Percentiles rank a stretch among this genome's conserved stretches.
These are phyloP conservation scores for Suillus americanus DNA, from an alignment of 768 basidiomycete genomes.

Conservation along the genomic window DNA sequence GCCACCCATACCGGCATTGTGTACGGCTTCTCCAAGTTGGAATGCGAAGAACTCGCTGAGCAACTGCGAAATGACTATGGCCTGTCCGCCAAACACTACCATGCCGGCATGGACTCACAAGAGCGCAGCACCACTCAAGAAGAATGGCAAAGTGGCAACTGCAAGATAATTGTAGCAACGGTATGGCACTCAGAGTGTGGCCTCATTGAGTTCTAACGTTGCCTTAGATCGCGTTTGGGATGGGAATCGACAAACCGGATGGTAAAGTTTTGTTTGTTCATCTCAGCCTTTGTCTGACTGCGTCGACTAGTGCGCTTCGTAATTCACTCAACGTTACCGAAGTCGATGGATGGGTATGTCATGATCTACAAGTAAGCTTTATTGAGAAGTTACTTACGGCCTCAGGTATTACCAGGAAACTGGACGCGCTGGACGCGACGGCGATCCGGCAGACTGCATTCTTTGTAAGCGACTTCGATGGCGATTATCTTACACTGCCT, in stretches of 20 bases:
- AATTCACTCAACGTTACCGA: constrained; percentile 83
- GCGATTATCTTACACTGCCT: not conserved
- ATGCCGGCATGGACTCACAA: constrained; percentile 68
- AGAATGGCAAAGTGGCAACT: constrained; percentile 72
- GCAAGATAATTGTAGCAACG: constrained; percentile 90
- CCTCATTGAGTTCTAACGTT: constrained; percentile 7
- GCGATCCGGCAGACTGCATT: constrained; percentile 77
- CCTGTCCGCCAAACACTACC: constrained; percentile 76
- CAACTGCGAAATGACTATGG: constrained; percentile 57
- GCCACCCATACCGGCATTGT: constrained; percentile 73
- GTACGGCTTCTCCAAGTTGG: constrained; percentile 70
- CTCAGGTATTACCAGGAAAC: constrained; percentile 91
- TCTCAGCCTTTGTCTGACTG: not conserved
- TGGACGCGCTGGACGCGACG: constrained; percentile 94
- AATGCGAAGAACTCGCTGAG: constrained; percentile 80
- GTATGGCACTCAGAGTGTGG: constrained; percentile 41
- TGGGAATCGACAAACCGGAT: constrained; percentile 91
- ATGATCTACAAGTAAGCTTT: constrained; percentile 2
- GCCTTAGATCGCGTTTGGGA: constrained; percentile 87
- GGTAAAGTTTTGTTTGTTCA: constrained; percentile 39
- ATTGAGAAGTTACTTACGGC: constrained; percentile 11
- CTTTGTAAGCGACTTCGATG: constrained; percentile 58
- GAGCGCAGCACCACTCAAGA: constrained; percentile 64
- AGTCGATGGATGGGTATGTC: constrained; percentile 77
- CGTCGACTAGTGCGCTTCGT: constrained; percentile 78